Conservation (phyloP, 495 filamentous ascomycete species). For the Penicillium atrosanguineum region DNA sequence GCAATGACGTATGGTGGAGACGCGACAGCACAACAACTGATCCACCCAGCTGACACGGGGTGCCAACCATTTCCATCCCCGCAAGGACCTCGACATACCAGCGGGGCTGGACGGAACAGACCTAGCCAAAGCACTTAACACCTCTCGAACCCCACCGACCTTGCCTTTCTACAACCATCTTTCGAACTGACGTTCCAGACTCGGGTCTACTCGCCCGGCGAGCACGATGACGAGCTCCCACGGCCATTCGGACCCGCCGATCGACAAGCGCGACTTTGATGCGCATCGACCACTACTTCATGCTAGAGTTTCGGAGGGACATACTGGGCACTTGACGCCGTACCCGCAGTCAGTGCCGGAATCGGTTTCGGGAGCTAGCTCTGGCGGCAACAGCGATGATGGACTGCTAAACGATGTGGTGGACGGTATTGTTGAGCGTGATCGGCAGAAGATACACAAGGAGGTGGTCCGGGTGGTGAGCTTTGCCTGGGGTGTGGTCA, state of each 20-base stretch:
- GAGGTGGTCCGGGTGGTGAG: constrained; percentile 51
- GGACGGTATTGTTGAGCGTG: constrained; percentile 57
- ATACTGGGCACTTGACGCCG: constrained; percentile 11
- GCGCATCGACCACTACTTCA: constrained; percentile 46
- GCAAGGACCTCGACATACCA: constrained; percentile 2
- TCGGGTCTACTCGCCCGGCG: not conserved
- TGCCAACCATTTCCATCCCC: constrained; percentile 11
- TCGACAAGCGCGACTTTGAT: constrained; percentile 64
- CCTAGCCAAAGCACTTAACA: not conserved
- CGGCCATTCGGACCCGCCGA: constrained; percentile 19
- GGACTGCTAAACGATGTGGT: constrained; percentile 61
- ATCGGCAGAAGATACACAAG: constrained; percentile 51
- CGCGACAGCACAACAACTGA: constrained; percentile 20
- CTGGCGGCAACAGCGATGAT: constrained; percentile 39
- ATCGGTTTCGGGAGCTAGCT: constrained; percentile 16
- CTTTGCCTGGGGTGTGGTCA: constrained; percentile 61
- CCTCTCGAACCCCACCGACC: not conserved
- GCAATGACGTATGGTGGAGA: constrained; percentile 22
- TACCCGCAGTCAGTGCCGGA: constrained; percentile 15
- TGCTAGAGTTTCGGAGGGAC: constrained; percentile 29
- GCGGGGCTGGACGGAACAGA: constrained; percentile 1
- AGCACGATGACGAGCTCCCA: constrained; percentile 31
- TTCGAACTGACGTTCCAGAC: not conserved
- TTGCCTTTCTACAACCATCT: not conserved
- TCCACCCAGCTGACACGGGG: constrained; percentile 28